Evolutionary conservation across 148 eudicot species (phyloP), one percentile per base, ranked within the genome.

Genomic region (Rhododendron henanense): DNA sequence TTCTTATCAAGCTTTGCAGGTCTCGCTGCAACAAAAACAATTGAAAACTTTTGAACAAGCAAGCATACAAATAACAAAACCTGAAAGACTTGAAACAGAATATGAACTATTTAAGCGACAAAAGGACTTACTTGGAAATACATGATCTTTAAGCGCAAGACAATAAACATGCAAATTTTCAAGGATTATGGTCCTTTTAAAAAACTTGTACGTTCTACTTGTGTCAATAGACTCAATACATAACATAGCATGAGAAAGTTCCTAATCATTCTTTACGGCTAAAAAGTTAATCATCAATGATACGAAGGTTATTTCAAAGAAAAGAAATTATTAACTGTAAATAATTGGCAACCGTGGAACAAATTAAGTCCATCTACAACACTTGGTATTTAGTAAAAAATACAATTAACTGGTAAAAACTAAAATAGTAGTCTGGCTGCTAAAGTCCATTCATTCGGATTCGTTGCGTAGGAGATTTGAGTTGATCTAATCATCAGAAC

Each of bases 1-100:
- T 97, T 94, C 85, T 85, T 94, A 35, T 92, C 95, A 88, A 95
- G 84, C 85, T 90, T 97, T 37, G 95, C 95, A 81, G 99, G 94
- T 90, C 95, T 90, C 57, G 92, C 96, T 90, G 93, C 86, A 84
- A 86, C 63, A 67, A 25, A 78, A 82, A 82, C 59, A 44, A 79
- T 73, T 41, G 15, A 33, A 19, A 18, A 25, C 8, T 28, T 33
- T 59, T 28, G 23, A 28, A 65, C 18, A 77, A 48, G 82, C 2
- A 76, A 31, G 61, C 13, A 35, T 10, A 79, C 4, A 23, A 57
- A 61, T 8, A 39, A 61, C 47, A 28, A 33, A 63, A 57, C 2
- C 33, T 41, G 41, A 45, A 41, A 51, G 23, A 2, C 71, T 44
- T 18, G 33, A 25, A 79, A 79, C 44, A 65, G 53, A 81, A 53